Percentiles rank a stretch among this genome's conserved stretches.
Evolutionary conservation across 345 rosid species (phyloP).

Genomic region (Gossypium herbaceum): DNA sequence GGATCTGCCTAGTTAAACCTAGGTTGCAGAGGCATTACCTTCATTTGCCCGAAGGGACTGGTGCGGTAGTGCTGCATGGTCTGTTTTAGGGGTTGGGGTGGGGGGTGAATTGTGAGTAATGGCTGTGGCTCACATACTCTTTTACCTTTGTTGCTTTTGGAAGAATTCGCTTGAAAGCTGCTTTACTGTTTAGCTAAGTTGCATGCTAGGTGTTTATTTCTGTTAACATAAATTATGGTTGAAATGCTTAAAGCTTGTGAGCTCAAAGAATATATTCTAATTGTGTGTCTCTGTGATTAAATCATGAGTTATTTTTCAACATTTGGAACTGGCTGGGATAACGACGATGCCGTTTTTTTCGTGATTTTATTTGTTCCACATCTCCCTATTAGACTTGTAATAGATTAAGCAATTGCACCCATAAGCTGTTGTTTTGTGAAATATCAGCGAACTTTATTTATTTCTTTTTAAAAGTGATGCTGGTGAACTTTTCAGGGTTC

Average conservation of each 20-base stretch:
- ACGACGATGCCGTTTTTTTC: neutral
- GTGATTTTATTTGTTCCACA: neutral
- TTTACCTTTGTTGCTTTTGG: neutral
- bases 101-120: neutral
- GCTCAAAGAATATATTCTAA: neutral
- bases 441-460: neutral
- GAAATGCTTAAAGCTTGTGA: neutral
- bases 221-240: neutral
- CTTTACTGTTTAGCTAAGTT: neutral
- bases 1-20: conserved; percentile 4
- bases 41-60: neutral
- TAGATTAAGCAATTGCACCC: conserved; percentile 8
- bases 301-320: conserved; percentile 1
- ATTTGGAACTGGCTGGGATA: neutral
- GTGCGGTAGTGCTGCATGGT: neutral
- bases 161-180: neutral
- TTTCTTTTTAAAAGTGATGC: neutral
- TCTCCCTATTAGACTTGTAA: neutral
- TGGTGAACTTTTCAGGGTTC: conserved; percentile 56
- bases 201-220: neutral
- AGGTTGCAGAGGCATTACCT: neutral
- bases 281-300: neutral
- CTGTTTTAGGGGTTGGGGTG: neutral
- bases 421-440: neutral
- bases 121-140: neutral